Conservation (phyloP, 2,329 filamentous ascomycete genomes). For the Colletotrichum sp. region DNA sequence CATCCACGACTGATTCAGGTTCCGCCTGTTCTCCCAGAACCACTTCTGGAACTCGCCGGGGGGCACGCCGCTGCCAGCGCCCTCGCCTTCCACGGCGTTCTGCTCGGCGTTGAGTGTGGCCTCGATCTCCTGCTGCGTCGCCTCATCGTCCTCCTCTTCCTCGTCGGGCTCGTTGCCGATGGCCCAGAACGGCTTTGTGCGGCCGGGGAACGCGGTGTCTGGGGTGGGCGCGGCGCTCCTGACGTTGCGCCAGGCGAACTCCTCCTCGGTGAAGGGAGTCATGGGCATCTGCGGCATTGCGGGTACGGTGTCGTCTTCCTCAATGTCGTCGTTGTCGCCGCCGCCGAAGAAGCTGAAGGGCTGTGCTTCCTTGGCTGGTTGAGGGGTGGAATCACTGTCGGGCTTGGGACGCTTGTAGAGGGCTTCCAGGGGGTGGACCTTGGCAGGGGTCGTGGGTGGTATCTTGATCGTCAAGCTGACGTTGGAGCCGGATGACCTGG, state of each 20-base stretch:
- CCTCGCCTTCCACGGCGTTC: slow-evolving; percentile 21
- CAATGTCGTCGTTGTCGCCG: slow-evolving; percentile 50
- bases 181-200: slow-evolving; percentile 65
- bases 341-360: slow-evolving; percentile 73
- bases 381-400: slow-evolving; percentile 33
- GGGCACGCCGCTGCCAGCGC: background rate
- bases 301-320: slow-evolving; percentile 26
- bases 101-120: slow-evolving; percentile 30
- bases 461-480: slow-evolving; percentile 61
- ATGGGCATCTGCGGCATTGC: slow-evolving; percentile 59
- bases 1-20: slow-evolving; percentile 71
- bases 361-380: background rate
- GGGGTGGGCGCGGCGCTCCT: slow-evolving; percentile 93
- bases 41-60: slow-evolving; percentile 65
- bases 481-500: slow-evolving; percentile 56
- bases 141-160: slow-evolving; percentile 43
- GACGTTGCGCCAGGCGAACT: slow-evolving; percentile 75
- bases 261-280: slow-evolving; percentile 83
- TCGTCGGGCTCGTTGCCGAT: slow-evolving; percentile 49
- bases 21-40: slow-evolving; percentile 72
- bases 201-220: slow-evolving; percentile 82
- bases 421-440: slow-evolving; percentile 86
- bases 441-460: slow-evolving; percentile 50
- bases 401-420: slow-evolving; percentile 79
- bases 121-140: slow-evolving; percentile 32